These are phyloP conservation scores for Trichoderma endophyticum DNA, from an alignment of 2,329 filamentous ascomycete species.

Conservation along the genomic window DNA sequence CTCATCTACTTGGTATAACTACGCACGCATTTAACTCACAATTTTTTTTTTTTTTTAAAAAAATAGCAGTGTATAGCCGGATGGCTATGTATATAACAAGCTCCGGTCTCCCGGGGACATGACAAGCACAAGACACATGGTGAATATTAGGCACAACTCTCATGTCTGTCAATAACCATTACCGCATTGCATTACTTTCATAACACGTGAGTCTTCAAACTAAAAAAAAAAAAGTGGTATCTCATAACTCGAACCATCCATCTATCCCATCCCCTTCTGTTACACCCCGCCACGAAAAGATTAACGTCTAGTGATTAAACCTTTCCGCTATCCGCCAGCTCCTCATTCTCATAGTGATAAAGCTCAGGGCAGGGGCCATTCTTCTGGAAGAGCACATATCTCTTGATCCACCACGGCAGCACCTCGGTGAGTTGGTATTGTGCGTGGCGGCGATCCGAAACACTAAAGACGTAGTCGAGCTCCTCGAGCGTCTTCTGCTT, in stretches of 20 bases:
- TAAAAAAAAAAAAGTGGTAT: conserved; percentile 14
- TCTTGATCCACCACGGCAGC: conserved; percentile 18
- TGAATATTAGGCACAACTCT: neutral
- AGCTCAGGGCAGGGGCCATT: conserved; percentile 15
- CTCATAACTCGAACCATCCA: neutral
- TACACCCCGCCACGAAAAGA: neutral
- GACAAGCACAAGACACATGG: neutral
- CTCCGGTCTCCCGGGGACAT: neutral
- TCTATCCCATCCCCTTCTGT: neutral
- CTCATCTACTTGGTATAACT: neutral
- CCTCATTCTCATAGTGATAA: conserved; percentile 13
- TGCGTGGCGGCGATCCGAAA: conserved; percentile 12
- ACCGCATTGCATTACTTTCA: neutral
- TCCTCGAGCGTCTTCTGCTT: conserved; percentile 48
- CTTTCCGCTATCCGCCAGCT: neutral
- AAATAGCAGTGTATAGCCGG: neutral
- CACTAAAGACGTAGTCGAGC: conserved; percentile 24
- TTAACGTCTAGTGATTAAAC: neutral
- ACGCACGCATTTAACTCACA: neutral
- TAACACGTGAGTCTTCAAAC: neutral
- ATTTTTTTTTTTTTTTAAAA: no score
- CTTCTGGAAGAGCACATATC: conserved; percentile 12
- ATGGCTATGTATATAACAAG: neutral
- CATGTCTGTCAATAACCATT: neutral
- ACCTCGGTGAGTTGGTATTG: conserved; percentile 15